Base-by-base conservation (phyloP, 306 rosid species). In the Casuarina glauca region DNA sequence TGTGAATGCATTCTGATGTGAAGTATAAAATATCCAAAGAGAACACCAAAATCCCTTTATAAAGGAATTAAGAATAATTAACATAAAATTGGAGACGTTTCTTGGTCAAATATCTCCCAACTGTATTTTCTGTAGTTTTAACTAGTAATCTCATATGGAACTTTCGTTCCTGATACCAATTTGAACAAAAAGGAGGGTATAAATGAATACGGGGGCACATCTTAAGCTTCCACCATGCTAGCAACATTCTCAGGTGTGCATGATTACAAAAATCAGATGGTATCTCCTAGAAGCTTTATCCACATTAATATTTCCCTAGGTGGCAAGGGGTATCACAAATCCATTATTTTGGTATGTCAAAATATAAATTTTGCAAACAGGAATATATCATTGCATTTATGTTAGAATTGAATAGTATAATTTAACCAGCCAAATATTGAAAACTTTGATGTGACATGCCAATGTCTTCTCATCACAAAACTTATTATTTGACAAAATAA, bases 401-500 rank as follows among this genome's bases (percentile, higher is more conserved):
- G 12, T 66, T n/a, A 51, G 15, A 57, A 58, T 38, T 13, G 35
- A n/a, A 38, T 44, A 55, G 13, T 51, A 17, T 11, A 71, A 51
- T 69, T 77, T 9, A 54, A 43, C 17, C 38, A 46, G 45, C 26
- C 7, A 2, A 77, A 76, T 38, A 45, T 26, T 17, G 32, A 71
- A 73, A 39, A 66, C 50, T 66, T 26, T 49, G 6, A 19, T 55
- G 41, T 52, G 49, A 9, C 51, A 74, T 49, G 76, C 42, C 20
- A 48, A 75, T 73, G 35, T 48, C 52, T 74, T 79, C 68, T 61
- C 64, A 9, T 70, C 74, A 75, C 76, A 61, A 19, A 63, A 46
- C 15, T 53, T 72, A 68, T 70, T 61, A 72, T 44, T 53, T 76
- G 69, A 60, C 57, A 73, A 82, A 86, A 83, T 66, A 72, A 71